Conservation (phyloP, 306 rosid species). For the Fragaria iinumae region DNA sequence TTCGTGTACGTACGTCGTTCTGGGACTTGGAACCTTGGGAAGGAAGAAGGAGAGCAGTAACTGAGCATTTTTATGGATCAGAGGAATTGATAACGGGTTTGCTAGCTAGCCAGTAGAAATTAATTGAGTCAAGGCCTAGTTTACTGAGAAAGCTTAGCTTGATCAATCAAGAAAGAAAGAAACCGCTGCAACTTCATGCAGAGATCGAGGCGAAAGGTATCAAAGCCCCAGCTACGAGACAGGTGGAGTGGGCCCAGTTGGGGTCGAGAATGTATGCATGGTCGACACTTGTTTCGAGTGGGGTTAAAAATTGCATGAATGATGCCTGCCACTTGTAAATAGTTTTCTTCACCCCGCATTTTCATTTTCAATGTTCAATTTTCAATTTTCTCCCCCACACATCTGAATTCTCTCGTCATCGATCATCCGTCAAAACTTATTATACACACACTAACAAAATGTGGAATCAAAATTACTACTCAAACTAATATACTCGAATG, state of each 20-base stretch:
- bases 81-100: background rate
- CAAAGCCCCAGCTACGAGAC: background rate
- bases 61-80: background rate
- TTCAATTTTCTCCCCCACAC: background rate
- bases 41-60: background rate
- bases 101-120: background rate
- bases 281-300: constrained; percentile 28
- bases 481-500: background rate
- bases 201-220: background rate
- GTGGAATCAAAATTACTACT: background rate
- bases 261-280: constrained; percentile 51
- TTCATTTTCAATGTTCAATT: background rate
- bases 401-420: background rate
- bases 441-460: background rate
- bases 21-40: constrained; percentile 2
- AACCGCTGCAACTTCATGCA: constrained; percentile 1
- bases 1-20: background rate
- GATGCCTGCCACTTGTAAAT: constrained; percentile 59
- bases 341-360: constrained; percentile 13
- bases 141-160: background rate
- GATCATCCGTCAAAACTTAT: background rate
- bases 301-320: constrained; percentile 35
- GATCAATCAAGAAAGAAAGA: background rate
- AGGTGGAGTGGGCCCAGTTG: constrained; percentile 6
- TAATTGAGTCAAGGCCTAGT: background rate